phyloP scores from a whole-genome alignment of 208 protist genomes.

The Crithidia thermophila region DNA sequence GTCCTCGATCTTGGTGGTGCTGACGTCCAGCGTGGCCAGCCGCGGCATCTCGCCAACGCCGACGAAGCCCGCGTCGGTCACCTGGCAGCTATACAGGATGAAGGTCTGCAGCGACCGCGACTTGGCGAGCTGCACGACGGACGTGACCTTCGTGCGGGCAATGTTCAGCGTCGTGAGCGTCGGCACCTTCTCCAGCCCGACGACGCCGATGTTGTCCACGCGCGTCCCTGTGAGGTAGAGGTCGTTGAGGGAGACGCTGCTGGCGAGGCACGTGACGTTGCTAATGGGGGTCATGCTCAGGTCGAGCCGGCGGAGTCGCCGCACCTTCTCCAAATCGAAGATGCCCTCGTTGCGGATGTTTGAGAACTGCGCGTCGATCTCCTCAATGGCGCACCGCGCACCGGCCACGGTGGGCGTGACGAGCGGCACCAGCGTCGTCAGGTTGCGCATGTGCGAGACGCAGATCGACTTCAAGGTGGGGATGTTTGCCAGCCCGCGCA shows the following conservation, averaged over 20 bases:
- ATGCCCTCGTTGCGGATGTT: conserved; percentile 41
- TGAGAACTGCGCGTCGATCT: conserved; percentile 73
- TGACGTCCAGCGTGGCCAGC: conserved; percentile 45
- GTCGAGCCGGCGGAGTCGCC: conserved; percentile 44
- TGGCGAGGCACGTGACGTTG: conserved; percentile 43
- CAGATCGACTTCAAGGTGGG: conserved; percentile 46
- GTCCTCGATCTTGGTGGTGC: conserved; percentile 59
- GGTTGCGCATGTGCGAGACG: conserved; percentile 51
- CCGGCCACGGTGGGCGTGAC: conserved; percentile 38
- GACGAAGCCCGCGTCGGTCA: conserved; percentile 39
- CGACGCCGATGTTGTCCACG: conserved; percentile 43
- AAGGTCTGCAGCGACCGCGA: conserved; percentile 47
- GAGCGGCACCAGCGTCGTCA: conserved; percentile 49
- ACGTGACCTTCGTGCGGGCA: conserved; percentile 49
- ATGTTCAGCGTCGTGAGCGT: conserved; percentile 43
- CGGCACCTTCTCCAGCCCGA: conserved; percentile 46
- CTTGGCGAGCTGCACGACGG: conserved; percentile 26
- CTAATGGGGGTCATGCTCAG: conserved; percentile 62
- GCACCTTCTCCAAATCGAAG: conserved; percentile 38
- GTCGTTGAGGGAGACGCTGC: conserved; percentile 43
- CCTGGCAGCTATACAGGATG: conserved; percentile 43
- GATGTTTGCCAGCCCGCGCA: conserved; percentile 50
- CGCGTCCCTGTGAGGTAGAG: conserved; percentile 43
- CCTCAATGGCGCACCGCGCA: conserved; percentile 38
- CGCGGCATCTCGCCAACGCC: conserved; percentile 48